phyloP scores from a whole-genome alignment of 192 early-diverging fungal species.

The Coemansia sp. region DNA sequence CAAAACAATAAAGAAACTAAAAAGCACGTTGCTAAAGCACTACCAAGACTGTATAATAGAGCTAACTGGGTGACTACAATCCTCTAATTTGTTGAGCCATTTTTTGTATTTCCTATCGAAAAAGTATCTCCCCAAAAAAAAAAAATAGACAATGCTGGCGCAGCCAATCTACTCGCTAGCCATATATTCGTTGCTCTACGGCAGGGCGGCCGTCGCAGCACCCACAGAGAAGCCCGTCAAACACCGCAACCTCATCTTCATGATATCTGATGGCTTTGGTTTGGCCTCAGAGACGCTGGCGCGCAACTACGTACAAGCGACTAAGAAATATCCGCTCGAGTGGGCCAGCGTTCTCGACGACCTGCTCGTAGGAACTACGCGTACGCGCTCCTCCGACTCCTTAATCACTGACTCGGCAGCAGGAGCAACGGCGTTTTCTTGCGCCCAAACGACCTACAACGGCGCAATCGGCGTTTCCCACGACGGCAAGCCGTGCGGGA shows the following conservation, averaged over 20 bases:
- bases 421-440: slow-evolving; percentile 64
- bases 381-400: slow-evolving; percentile 58
- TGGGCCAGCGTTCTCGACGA: slow-evolving; percentile 53
- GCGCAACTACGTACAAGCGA: slow-evolving; percentile 33
- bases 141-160: not conserved
- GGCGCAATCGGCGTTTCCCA: slow-evolving; percentile 57
- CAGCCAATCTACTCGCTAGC: not conserved
- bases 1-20: not conserved
- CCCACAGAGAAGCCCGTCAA: not conserved
- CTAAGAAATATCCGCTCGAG: not conserved
- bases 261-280: slow-evolving; percentile 68
- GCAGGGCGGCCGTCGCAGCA: not conserved
- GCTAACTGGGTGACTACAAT: not conserved
- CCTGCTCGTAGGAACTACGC: slow-evolving; percentile 54
- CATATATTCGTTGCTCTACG: not conserved
- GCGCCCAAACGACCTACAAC: slow-evolving; percentile 60
- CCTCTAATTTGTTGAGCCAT: not conserved
- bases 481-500: slow-evolving; percentile 56
- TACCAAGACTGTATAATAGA: not conserved
- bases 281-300: slow-evolving; percentile 62
- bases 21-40: not conserved
- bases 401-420: slow-evolving; percentile 65
- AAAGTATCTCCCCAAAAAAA: not conserved
- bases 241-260: slow-evolving; percentile 60
- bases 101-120: not conserved